These are phyloP conservation scores for Murraya koenigii DNA, from an alignment of 345 rosid species.

Conservation along the genomic window DNA sequence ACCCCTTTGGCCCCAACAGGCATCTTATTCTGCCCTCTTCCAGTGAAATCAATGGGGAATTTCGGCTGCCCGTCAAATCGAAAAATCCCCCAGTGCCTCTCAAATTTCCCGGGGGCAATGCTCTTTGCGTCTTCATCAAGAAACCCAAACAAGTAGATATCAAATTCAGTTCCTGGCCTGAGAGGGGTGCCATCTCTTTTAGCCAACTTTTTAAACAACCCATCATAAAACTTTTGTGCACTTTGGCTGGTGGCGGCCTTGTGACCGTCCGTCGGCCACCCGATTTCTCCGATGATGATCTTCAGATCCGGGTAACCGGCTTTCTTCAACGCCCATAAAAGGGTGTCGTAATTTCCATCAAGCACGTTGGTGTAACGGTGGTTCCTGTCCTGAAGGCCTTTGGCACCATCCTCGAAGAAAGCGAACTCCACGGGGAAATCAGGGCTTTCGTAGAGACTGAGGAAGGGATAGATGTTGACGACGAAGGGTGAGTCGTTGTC, in stretches of 20 bases:
- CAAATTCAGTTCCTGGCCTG: slow-evolving; percentile 47
- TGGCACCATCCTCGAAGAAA: slow-evolving; percentile 39
- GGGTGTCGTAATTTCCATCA: slow-evolving; percentile 87
- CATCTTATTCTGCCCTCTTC: slow-evolving; percentile 44
- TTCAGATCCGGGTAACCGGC: slow-evolving; percentile 40
- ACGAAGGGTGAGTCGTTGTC: slow-evolving; percentile 56
- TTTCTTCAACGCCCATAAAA: slow-evolving; percentile 56
- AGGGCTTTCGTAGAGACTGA: slow-evolving; percentile 56
- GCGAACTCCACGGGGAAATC: slow-evolving; percentile 69
- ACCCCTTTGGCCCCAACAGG: slow-evolving; percentile 62
- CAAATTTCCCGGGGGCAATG: slow-evolving; percentile 65
- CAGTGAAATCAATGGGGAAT: slow-evolving; percentile 64
- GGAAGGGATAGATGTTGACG: slow-evolving; percentile 88
- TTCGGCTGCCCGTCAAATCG: slow-evolving; percentile 72
- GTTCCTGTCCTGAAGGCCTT: slow-evolving; percentile 34
- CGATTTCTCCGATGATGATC: slow-evolving; percentile 84
- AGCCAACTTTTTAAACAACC: slow-evolving; percentile 57
- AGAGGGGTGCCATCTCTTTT: slow-evolving; percentile 59
- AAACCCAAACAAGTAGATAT: slow-evolving; percentile 60
- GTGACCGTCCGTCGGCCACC: slow-evolving; percentile 89
- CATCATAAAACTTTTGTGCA: slow-evolving; percentile 69
- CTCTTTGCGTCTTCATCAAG: slow-evolving; percentile 80
- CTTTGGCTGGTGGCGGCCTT: slow-evolving; percentile 22
- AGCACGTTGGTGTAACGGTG: slow-evolving; percentile 55
- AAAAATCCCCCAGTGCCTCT: slow-evolving; percentile 93